These are phyloP conservation scores for Fusarium sp. DNA, from an alignment of 2,329 filamentous ascomycete species.

Conservation along the genomic window DNA sequence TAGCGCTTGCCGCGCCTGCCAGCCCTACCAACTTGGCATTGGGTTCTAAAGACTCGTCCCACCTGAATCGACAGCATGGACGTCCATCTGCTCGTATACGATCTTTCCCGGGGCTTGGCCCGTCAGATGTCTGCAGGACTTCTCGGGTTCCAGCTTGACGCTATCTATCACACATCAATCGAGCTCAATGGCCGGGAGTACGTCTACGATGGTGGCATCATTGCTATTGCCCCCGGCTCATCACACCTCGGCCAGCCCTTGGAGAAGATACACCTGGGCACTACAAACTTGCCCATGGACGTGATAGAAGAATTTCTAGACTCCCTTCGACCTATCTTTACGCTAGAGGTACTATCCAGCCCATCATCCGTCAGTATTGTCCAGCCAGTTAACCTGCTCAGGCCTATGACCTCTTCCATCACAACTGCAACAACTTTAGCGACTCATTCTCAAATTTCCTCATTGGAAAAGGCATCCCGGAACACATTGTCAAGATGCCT, in stretches of 20 bases:
- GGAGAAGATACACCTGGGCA: conserved; percentile 79
- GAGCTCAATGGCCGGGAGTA: conserved; percentile 89
- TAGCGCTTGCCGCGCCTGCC: neutral
- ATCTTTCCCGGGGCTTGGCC: conserved; percentile 75
- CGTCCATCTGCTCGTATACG: conserved; percentile 82
- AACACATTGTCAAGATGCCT: conserved; percentile 87
- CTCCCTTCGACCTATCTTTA: conserved; percentile 85
- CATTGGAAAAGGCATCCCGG: conserved; percentile 87
- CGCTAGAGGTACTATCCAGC: conserved; percentile 69
- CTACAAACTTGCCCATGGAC: conserved; percentile 81
- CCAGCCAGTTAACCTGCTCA: conserved; percentile 48
- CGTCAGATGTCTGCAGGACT: conserved; percentile 66
- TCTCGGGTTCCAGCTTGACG: conserved; percentile 78
- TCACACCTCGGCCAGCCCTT: conserved; percentile 91
- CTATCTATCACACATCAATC: conserved; percentile 94
- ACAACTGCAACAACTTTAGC: conserved; percentile 98
- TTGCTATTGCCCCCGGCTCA: conserved; percentile 81
- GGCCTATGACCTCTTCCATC: conserved; percentile 88
- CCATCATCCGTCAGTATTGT: neutral
- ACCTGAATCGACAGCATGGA: conserved; percentile 65
- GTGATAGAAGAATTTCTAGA: conserved; percentile 89
- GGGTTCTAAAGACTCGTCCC: neutral
- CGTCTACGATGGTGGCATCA: conserved; percentile 88
- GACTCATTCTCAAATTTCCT: conserved; percentile 93
- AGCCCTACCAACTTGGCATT: neutral